Evolutionary conservation across 1,139 yeast genomes (phyloP).

Genomic region (Geotrichum histeridarum): DNA sequence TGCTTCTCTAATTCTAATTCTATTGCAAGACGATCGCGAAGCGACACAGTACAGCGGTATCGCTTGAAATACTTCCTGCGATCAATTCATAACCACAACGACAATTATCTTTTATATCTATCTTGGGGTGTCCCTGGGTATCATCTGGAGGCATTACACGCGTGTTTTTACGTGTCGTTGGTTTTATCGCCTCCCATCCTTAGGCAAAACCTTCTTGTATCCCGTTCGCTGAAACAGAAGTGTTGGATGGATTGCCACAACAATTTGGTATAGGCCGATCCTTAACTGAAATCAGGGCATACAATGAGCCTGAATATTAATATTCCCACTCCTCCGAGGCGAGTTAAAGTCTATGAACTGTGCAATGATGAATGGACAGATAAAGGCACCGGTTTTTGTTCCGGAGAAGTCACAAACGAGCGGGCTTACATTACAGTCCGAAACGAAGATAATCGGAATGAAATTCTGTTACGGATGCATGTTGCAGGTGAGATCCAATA

Average conservation of each 20-base stretch:
- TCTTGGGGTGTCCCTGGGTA: too few relatives aligned
- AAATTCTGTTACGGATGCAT: slow-evolving; percentile 57
- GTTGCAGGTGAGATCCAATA: slow-evolving; percentile 75
- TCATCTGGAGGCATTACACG: too few relatives aligned
- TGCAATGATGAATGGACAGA: slow-evolving; percentile 86
- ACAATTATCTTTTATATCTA: too few relatives aligned
- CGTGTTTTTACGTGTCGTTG: too few relatives aligned
- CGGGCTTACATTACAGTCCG: slow-evolving; percentile 66
- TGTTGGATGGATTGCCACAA: too few relatives aligned
- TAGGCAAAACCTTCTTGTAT: background rate
- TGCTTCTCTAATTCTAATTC: too few relatives aligned
- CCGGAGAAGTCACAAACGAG: slow-evolving; percentile 52
- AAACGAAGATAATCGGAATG: slow-evolving; percentile 60
- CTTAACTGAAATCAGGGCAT: background rate
- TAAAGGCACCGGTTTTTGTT: slow-evolving; percentile 88
- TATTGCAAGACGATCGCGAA: too few relatives aligned
- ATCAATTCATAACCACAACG: too few relatives aligned
- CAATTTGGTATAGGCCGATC: too few relatives aligned
- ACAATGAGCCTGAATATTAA: slow-evolving; percentile 22
- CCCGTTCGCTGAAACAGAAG: background rate
- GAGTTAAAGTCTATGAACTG: slow-evolving; percentile 84
- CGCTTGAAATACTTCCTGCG: too few relatives aligned
- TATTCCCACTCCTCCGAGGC: slow-evolving; percentile 49
- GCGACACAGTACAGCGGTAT: too few relatives aligned
- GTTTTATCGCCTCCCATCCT: too few relatives aligned